Evolutionary conservation across 192 early-diverging fungal genomes (phyloP), one percentile per base, ranked within the genome.

Genomic region (Nowakowskiella sp.): DNA sequence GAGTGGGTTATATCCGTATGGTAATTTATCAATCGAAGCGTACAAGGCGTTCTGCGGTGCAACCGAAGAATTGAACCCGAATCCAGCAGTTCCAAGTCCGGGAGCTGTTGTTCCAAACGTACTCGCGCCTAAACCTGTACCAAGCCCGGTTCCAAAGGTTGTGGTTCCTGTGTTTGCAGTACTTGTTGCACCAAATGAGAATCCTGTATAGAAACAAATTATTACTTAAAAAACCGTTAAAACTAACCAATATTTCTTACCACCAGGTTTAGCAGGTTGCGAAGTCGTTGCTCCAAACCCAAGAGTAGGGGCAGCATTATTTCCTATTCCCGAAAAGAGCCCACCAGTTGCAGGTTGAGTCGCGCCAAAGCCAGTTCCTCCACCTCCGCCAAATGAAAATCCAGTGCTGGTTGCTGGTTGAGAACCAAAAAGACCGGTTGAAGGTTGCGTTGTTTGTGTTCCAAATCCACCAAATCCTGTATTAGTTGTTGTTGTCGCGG

Each of bases 1-100:
- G 27, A 96, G 69, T 29, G 89, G 83, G 45, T 82, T 90, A 36
- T 70, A 68, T 24, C 94, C 94, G 62, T 94, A 97, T 6, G 92
- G 91, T 57, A 88, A 85, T 47, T 74, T 70, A 49, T 91, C 89
- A 47, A 97, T 83, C 21, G 77, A 72, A 2, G 91, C 91, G 7
- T 78, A 68, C 22, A 93, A 59, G 8, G 57, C 30, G 21, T 58
- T 56, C 31, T 60, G 56, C 1, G 31, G 68, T 66, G 25, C 67
- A 65, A 6, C 76, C 78, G 33, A 74, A 57, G 44, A 63, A 44
- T 0, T 9, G 21, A 3, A 9, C 28, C 10, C 57, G 49, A 19
- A 34, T 19, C 9, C 33, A 0, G 53, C 29, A n/a, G 59, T 51
- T 27, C 57, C 57, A 59, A 59, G 53, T 22, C 26, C 2, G 46